Evolutionary conservation across 164 flowering plant species (phyloP), one percentile per base, ranked within the genome.

Genomic region (Magnolia changhungtana): DNA sequence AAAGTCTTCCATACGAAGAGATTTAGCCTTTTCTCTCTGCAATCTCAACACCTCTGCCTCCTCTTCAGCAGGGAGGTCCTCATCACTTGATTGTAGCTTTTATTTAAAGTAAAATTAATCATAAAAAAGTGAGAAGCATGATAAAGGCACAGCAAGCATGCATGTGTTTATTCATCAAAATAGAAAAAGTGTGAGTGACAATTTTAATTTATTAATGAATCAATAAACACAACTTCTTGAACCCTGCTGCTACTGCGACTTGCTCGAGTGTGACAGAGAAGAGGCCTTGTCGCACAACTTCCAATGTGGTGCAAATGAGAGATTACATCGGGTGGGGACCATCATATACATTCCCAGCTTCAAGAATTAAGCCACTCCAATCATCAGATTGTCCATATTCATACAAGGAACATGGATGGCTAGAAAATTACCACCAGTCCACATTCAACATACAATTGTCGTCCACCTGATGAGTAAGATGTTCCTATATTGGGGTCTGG

Each of bases 11-110:
- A 79, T 75, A 11, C 87, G 77, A 67, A 89, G 83, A 63, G 75
- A 63, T 76, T 87, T 80, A 71, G 89, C 90, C 23, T 63, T 86
- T 77, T 89, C 86, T 72, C 63, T 86, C 76, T 88, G 93, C 85
- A 89, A 21, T 59, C 85, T 83, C 68, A 85, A 5, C 69, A 83
- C 97, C 81, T 87, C 96, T 8, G 76, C 88, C 81, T 91, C 98
- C 80, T 96, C 99, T 74, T 84, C 90, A 20, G 78, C 86, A 75
- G 77, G 84, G 24, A 73, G 75, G 10, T 93, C 98, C 77, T 93
- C 97, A 75, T 91, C 96, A 63, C 92, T 89, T 77, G 94, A 90
- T 79, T 87, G 85, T 72, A 83, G 27, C 95, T 91, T 69, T 73
- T 65, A 76, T 68, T 68, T 29, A 37, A 11, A 68, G 29, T 45